Base-by-base conservation (phyloP, 2,329 filamentous ascomycete genomes). In the Ceratocystis papillata region DNA sequence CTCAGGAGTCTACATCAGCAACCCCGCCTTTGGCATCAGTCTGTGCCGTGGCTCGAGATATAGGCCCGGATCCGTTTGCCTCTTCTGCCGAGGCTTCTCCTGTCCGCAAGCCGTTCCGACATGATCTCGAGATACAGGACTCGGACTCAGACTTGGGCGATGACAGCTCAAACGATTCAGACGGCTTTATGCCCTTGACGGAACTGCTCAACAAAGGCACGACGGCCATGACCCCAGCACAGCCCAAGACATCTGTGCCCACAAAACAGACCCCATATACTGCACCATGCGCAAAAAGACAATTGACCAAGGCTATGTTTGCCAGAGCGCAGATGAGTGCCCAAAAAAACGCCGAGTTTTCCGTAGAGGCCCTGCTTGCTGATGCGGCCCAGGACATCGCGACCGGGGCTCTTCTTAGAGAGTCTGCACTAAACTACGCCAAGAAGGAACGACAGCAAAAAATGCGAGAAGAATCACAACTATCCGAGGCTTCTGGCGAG, bases 131-230 rank as follows among this genome's bases (percentile, higher is more conserved):
- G 65, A 87, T 92, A 50, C 80, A 80, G 59, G 86, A 83, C 65
- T 91, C 89, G 0, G 89, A 92, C 71, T 87, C 87, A 8, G 87
- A 88, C 71, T 87, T 87, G 8, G 87, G 88, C n/a, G 80, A 85
- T 70, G 82, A 71, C n/a, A 84, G 81, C 20, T 81, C 80, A 33
- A 80, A 86, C 70, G 82, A 71, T 20, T 85, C 84, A 20, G 82
- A 83, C 30, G 81, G 80, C 62, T 87, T 86, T 0, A 77, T 87
- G 15, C 79, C 64, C 7, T 60, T 65, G 28, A 44, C 25, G 5
- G 41, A 55, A 25, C 64, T 65, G 15, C 55, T 65, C 30, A 48
- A 37, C 10, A 48, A 48, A 48, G 25, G 10, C 28, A 22, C 45
- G 5, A 63, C 30, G 1, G 22, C 59, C 17, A 37, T 22, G 33